Evolutionary conservation across 352 stramenopile species (phyloP).

Genomic region (Phytopythium kandeliae): DNA sequence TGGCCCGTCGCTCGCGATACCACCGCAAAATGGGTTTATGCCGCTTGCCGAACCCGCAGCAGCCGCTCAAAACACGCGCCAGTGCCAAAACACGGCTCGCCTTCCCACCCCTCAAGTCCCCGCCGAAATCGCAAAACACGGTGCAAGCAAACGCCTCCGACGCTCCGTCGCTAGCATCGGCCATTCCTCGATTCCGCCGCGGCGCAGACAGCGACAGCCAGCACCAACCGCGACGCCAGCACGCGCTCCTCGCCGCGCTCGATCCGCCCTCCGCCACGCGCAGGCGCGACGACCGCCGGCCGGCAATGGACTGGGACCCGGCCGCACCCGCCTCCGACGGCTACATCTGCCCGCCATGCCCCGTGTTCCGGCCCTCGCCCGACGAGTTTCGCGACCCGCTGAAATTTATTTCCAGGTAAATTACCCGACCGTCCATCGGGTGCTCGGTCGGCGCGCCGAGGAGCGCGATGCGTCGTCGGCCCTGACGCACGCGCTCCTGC

Average conservation of each 20-base stretch:
- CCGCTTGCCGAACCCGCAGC: too few relatives aligned
- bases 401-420: conserved; percentile 91
- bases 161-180: too few relatives aligned
- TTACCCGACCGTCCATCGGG: too few relatives aligned
- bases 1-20: conserved; percentile 1
- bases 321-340: conserved; percentile 41
- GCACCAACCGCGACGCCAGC: conserved; percentile 4
- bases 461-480: too few relatives aligned
- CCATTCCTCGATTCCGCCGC: conserved; percentile 2
- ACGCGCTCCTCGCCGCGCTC: not conserved
- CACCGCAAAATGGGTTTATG: not conserved
- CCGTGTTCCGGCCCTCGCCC: conserved; percentile 79
- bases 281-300: too few relatives aligned
- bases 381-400: conserved; percentile 89
- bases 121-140: not conserved
- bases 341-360: conserved; percentile 81
- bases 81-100: conserved; percentile 1
- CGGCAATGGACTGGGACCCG: conserved; percentile 68
- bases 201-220: not conserved
- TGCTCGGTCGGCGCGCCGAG: too few relatives aligned
- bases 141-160: too few relatives aligned
- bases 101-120: too few relatives aligned
- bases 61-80: too few relatives aligned
- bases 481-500: too few relatives aligned
- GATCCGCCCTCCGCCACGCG: too few relatives aligned